A percentile compares a stretch with the other conserved stretches of the same genome.
These are phyloP conservation scores for Trametes punicea DNA, from an alignment of 768 basidiomycete species.

Conservation along the genomic window DNA sequence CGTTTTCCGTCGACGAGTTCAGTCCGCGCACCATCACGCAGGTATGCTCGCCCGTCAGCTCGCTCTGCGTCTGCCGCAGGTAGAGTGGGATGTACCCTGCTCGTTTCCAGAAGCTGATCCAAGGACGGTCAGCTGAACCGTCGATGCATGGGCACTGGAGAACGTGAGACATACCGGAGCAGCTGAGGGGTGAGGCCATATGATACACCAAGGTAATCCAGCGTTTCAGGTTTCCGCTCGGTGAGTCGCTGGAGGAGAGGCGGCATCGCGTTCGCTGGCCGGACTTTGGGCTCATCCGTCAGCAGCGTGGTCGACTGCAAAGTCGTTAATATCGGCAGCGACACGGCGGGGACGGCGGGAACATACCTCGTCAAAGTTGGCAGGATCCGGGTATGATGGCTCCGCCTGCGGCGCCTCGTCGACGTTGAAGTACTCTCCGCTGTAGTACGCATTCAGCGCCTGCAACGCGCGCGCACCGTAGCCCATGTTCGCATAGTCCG, in stretches of 20 bases:
- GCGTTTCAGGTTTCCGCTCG: slow-evolving; percentile 82
- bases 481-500: slow-evolving; percentile 95
- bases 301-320: slow-evolving; percentile 52
- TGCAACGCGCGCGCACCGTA: slow-evolving; percentile 90
- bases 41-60: slow-evolving; percentile 94
- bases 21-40: slow-evolving; percentile 93
- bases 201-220: slow-evolving; percentile 95
- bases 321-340: not conserved
- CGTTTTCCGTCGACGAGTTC: slow-evolving; percentile 57
- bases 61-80: slow-evolving; percentile 88
- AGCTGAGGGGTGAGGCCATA: slow-evolving; percentile 90
- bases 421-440: slow-evolving; percentile 86
- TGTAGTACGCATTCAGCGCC: slow-evolving; percentile 85
- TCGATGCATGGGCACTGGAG: slow-evolving; percentile 1
- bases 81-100: slow-evolving; percentile 90
- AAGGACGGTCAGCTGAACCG: not conserved
- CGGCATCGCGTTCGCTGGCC: slow-evolving; percentile 78
- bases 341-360: no score
- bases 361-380: slow-evolving; percentile 46
- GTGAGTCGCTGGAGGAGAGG: slow-evolving; percentile 88
- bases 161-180: slow-evolving; percentile 48
- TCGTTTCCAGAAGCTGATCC: slow-evolving; percentile 87
- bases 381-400: slow-evolving; percentile 58
- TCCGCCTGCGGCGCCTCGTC: slow-evolving; percentile 61
- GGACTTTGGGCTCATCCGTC: slow-evolving; percentile 75